phyloP scores from a whole-genome alignment of 805 yeast species.

The Scheffersomyces ergatensis region DNA sequence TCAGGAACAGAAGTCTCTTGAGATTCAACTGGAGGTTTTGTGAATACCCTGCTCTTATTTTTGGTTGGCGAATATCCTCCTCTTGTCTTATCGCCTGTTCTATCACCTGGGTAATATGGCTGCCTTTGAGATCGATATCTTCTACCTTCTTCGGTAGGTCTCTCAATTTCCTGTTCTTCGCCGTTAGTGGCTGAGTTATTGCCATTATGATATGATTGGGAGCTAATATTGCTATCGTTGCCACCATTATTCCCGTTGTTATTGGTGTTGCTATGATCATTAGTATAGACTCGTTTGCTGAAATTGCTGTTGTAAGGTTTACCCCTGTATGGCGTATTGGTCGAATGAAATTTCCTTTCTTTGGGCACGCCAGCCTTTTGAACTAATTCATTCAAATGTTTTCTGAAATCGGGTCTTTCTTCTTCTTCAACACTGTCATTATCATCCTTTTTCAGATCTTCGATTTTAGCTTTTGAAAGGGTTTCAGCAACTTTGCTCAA shows the following conservation, averaged over 20 bases:
- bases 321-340: neutral
- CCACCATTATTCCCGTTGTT: neutral
- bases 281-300: neutral
- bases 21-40: neutral
- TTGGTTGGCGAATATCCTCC: neutral
- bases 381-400: constrained; percentile 27
- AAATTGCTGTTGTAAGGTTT: neutral
- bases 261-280: neutral
- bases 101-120: neutral
- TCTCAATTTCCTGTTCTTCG: neutral
- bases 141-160: neutral
- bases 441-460: neutral
- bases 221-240: neutral
- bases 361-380: constrained; percentile 8
- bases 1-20: neutral
- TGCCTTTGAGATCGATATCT: neutral
- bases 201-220: too few species aligned
- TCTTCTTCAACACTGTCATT: constrained; percentile 7
- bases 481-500: neutral
- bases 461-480: neutral
- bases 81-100: neutral
- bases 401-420: constrained; percentile 31
- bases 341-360: constrained; percentile 8
- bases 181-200: neutral
- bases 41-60: neutral